Percentiles rank a stretch among this genome's conserved stretches.
phyloP scores from a whole-genome alignment of 805 yeast genomes.

The Candida endomychidarum region DNA sequence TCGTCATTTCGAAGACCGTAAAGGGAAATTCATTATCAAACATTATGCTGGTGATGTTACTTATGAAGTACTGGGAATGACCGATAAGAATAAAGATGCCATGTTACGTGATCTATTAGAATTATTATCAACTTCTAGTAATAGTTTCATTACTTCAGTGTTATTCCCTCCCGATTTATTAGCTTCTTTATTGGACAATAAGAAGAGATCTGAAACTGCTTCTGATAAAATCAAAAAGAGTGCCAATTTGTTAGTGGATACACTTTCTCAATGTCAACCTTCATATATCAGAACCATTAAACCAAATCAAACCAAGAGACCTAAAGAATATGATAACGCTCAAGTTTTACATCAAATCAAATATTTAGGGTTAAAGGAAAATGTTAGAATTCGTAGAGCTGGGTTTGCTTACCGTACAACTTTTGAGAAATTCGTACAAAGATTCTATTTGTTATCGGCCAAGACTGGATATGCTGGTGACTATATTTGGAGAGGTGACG shows the following conservation, averaged over 20 bases:
- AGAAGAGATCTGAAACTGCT: slow-evolving; percentile 90
- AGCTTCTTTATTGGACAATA: slow-evolving; percentile 48
- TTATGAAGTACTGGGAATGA: slow-evolving; percentile 84
- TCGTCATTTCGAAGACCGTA: slow-evolving; percentile 86
- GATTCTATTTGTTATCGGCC: slow-evolving; percentile 85
- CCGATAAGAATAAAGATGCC: slow-evolving; percentile 96
- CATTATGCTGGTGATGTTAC: slow-evolving; percentile 99
- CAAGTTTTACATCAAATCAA: slow-evolving; percentile 95
- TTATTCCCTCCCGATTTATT: slow-evolving; percentile 42
- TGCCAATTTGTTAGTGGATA: slow-evolving; percentile 87
- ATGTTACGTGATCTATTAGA: slow-evolving; percentile 85
- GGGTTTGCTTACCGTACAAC: slow-evolving; percentile 98
- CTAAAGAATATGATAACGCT: slow-evolving; percentile 81
- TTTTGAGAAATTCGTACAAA: slow-evolving; percentile 91
- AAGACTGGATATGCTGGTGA: slow-evolving; percentile 90
- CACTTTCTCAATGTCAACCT: slow-evolving; percentile 87
- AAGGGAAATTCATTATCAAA: slow-evolving; percentile 82
- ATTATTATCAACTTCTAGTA: slow-evolving; percentile 68
- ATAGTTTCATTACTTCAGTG: slow-evolving; percentile 61
- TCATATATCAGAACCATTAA: slow-evolving; percentile 96
- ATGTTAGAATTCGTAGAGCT: slow-evolving; percentile 96
- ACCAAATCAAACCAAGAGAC: slow-evolving; percentile 91
- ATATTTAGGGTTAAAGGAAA: slow-evolving; percentile 93
- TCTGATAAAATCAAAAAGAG: slow-evolving; percentile 90
- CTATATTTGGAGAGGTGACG: slow-evolving; percentile 58